Percentiles rank a stretch among this genome's conserved stretches.
phyloP scores from a whole-genome alignment of 768 basidiomycete genomes.

The Lentinula sp. region DNA sequence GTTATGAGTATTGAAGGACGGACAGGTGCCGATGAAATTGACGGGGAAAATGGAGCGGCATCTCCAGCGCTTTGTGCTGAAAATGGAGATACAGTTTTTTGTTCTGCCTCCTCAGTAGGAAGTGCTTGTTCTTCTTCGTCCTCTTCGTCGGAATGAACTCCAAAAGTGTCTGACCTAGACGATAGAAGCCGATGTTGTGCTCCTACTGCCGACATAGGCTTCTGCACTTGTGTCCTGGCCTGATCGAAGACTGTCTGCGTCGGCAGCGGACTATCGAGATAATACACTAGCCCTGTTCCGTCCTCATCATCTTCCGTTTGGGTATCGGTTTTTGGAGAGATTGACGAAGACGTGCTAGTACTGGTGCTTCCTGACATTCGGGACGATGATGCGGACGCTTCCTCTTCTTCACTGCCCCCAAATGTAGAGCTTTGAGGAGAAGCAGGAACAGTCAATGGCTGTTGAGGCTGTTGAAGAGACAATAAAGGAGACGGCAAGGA shows the following conservation, averaged over 20 bases:
- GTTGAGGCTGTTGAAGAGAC: not conserved
- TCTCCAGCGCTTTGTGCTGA: not conserved
- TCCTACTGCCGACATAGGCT: not conserved
- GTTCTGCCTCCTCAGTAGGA: not conserved
- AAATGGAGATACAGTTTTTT: not conserved
- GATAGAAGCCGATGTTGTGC: constrained; percentile 15
- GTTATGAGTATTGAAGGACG: constrained; percentile 29
- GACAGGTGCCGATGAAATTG: not conserved
- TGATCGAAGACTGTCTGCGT: constrained; percentile 1
- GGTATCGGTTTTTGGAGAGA: constrained; percentile 25
- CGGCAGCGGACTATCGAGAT: constrained; percentile 22
- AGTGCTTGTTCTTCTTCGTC: constrained; percentile 8
- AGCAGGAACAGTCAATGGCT: constrained; percentile 14
- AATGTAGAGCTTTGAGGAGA: constrained; percentile 48
- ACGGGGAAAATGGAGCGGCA: not conserved
- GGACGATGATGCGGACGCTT: constrained; percentile 28
- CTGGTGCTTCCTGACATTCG: constrained; percentile 1
- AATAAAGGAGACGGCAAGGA: not conserved
- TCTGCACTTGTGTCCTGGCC: not conserved
- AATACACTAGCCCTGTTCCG: constrained; percentile 22
- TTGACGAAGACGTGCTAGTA: not conserved
- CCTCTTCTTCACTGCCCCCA: constrained; percentile 32
- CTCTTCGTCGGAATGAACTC: constrained; percentile 13
- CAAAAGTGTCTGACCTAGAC: constrained; percentile 32
- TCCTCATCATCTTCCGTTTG: not conserved